Conservation (phyloP, 176 grass and related monocot genomes). For the Aegilops speltoides region DNA sequence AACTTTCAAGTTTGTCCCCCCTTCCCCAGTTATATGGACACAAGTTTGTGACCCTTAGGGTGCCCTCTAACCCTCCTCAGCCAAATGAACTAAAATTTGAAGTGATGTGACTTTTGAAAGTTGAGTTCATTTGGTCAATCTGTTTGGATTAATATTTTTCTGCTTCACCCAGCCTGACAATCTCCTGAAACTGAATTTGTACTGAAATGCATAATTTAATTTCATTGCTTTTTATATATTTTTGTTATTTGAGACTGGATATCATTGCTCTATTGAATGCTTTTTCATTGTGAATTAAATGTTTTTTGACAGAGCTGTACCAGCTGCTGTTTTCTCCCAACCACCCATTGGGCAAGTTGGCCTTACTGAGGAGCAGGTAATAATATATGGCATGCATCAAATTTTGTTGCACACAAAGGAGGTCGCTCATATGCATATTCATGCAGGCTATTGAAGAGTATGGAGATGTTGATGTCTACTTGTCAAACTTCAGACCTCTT, state of each 20-base stretch:
- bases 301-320: constrained; percentile 60
- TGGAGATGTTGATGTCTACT: constrained; percentile 73
- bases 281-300: neutral
- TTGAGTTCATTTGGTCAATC: neutral
- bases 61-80: too few species aligned
- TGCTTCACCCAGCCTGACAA: neutral
- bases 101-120: too few species aligned
- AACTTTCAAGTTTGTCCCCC: neutral
- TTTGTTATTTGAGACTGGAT: constrained; percentile 12
- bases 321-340: constrained; percentile 91
- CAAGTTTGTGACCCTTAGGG: too few species aligned
- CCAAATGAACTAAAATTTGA: too few species aligned
- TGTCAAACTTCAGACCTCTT: constrained; percentile 89
- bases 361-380: constrained; percentile 86
- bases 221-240: neutral
- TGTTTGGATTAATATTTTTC: neutral
- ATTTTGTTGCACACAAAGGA: neutral
- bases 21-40: neutral
- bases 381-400: constrained; percentile 3
- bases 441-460: constrained; percentile 70
- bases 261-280: neutral
- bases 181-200: constrained; percentile 10
- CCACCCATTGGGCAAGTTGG: constrained; percentile 91
- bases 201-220: constrained; percentile 20
- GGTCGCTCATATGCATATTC: constrained; percentile 21